A percentile compares a stretch with the other conserved stretches of the same genome.
phyloP scores from a whole-genome alignment of 1,284 basidiomycete genomes.

The Afroboletus lepidellus region DNA sequence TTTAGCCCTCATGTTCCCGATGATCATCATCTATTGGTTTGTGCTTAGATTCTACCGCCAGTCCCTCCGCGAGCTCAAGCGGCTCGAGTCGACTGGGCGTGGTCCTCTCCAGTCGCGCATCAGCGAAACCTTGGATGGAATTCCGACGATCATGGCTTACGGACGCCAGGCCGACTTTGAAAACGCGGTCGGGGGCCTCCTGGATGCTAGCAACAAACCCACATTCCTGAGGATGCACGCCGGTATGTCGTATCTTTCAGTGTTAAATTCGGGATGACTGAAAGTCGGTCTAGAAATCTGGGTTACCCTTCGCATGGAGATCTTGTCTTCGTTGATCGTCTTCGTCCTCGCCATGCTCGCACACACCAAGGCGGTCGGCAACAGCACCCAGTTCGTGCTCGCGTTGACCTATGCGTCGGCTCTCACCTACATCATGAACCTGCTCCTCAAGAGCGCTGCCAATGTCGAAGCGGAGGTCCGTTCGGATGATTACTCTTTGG shows the following conservation, averaged over 20 bases:
- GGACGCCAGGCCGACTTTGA: slow-evolving; percentile 28
- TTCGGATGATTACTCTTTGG: neutral
- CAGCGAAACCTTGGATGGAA: slow-evolving; percentile 32
- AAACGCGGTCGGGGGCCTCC: slow-evolving; percentile 19
- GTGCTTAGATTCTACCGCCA: slow-evolving; percentile 32
- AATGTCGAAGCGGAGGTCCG: slow-evolving; percentile 34
- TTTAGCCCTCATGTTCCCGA: slow-evolving; percentile 26
- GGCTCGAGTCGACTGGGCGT: slow-evolving; percentile 30
- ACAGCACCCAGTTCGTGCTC: slow-evolving; percentile 24
- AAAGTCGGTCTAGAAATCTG: slow-evolving; percentile 28
- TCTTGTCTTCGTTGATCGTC: slow-evolving; percentile 28
- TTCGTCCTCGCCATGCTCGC: slow-evolving; percentile 29
- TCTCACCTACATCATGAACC: slow-evolving; percentile 33
- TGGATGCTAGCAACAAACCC: slow-evolving; percentile 31
- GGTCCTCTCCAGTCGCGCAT: slow-evolving; percentile 32
- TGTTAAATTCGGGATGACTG: neutral
- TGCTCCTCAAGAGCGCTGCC: slow-evolving; percentile 30
- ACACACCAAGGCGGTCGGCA: slow-evolving; percentile 28
- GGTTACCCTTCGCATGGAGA: slow-evolving; percentile 33
- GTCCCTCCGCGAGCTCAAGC: slow-evolving; percentile 33
- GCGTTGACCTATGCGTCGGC: slow-evolving; percentile 29
- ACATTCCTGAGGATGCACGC: slow-evolving; percentile 27
- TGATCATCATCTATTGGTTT: slow-evolving; percentile 25
- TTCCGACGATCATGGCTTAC: slow-evolving; percentile 33
- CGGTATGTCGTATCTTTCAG: slow-evolving; percentile 16